Conservation (phyloP, 306 rosid genomes). For the Dryas octopetala region DNA sequence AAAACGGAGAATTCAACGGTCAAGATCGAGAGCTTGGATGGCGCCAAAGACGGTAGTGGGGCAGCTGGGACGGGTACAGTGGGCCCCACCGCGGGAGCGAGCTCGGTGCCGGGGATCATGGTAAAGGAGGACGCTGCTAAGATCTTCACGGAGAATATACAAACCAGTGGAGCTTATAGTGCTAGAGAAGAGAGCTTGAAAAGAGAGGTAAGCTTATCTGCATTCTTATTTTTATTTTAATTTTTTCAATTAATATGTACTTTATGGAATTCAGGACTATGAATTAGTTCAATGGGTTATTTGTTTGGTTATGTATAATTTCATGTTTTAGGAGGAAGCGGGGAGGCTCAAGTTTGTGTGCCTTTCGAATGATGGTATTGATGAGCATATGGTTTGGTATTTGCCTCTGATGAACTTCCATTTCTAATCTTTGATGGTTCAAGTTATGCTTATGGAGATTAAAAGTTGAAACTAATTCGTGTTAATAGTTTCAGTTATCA, state of each 20-base stretch:
- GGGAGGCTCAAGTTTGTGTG: conserved; percentile 84
- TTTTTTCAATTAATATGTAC: too few relatives aligned
- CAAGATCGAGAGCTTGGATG: conserved; percentile 68
- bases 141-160: conserved; percentile 86
- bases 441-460: not conserved
- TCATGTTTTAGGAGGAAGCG: conserved; percentile 70
- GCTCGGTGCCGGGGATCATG: conserved; percentile 59
- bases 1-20: conserved; percentile 57
- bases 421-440: not conserved
- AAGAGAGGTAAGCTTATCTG: conserved; percentile 53
- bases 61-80: conserved; percentile 30
- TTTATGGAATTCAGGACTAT: not conserved
- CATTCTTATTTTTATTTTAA: not conserved
- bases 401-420: conserved; percentile 18
- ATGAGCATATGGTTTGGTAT: conserved; percentile 96
- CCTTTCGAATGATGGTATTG: conserved; percentile 74
- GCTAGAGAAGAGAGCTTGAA: conserved; percentile 89
- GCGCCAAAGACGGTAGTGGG: conserved; percentile 48
- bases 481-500: not conserved
- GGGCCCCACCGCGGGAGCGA: conserved; percentile 29
- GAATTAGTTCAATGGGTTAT: not conserved
- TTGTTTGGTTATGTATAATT: not conserved
- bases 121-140: conserved; percentile 80
- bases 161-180: conserved; percentile 91
- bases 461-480: not conserved